Evolutionary conservation across 225 moss, liverwort and hornwort genomes (phyloP), one percentile per base, ranked within the genome.

Genomic region (Anthoceros angustus): DNA sequence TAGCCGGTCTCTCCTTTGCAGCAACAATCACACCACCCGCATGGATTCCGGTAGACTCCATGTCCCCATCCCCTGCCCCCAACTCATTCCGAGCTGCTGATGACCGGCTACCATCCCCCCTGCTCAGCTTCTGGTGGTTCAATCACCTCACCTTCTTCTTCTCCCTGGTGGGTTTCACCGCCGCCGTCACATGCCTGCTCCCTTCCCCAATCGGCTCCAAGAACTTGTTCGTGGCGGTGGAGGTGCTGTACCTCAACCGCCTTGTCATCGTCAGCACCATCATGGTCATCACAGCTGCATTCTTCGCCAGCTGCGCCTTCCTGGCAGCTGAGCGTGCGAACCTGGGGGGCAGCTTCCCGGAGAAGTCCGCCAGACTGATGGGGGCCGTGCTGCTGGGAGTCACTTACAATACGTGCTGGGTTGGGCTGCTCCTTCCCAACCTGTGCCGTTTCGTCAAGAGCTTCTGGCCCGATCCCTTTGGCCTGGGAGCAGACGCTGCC

Each of bases 91-190:
- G 32, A 4, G 32, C 1, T 32, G 32, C 4, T 32, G 32, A 1
- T 4, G 32, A 32, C 32, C 32, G 32, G 32, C 32, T 32, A 4
- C 32, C 32, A 32, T 1, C 4, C 32, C 45, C 11, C 45, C 45
- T 46, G 3, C 45, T 2, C 45, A 46, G 6, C 3, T 46, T 46
- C 45, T 46, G 45, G 45, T 46, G 45, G 45, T 46, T 46, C 45
- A 46, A 46, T 46, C 45, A 46, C 45, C 45, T 46, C 45, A 46
- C 45, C 16, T 46, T 46, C 45, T 46, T 46, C 45, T 46, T 46
- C 6, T 46, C 45, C 45, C 45, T 46, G 45, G 45, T 46, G 45
- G 45, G 45, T 2, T 46, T 46, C 45, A 46, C 45, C 45, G 45
- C 45, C 6, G 45, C 45, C 45, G 6, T 46, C 45, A 6, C 45